A percentile compares a stretch with the other conserved stretches of the same genome.
Evolutionary conservation across 2,329 filamentous ascomycete species (phyloP).

Genomic region (Trichophyton schoenleinii): DNA sequence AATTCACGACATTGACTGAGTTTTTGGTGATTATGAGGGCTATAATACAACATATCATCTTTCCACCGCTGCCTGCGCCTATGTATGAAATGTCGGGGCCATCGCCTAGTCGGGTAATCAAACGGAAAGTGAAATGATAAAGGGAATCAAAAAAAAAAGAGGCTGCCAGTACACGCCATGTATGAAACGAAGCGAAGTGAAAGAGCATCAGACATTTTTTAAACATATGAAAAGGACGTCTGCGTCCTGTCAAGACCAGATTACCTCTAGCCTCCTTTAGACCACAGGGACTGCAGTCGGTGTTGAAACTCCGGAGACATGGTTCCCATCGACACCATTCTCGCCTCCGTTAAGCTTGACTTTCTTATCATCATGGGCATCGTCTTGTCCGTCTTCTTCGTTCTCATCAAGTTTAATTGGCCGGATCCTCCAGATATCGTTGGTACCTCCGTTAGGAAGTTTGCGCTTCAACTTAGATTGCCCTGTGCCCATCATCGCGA

Average conservation of each 20-base stretch:
- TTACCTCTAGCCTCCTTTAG: not conserved
- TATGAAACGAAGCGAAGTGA: not conserved
- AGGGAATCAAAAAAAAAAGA: not conserved
- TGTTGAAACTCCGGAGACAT: not conserved
- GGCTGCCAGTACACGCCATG: not conserved
- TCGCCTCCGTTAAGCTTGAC: not conserved
- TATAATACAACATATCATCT: slow-evolving; percentile 1
- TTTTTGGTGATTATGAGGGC: not conserved
- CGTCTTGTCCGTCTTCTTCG: slow-evolving; percentile 6
- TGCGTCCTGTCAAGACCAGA: not conserved
- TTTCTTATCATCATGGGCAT: not conserved
- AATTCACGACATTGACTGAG: not conserved
- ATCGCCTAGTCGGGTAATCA: not conserved
- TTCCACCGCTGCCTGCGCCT: not conserved
- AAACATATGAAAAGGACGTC: not conserved
- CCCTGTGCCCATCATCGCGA: slow-evolving; percentile 42
- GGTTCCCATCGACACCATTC: not conserved
- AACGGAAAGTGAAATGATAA: not conserved
- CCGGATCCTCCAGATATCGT: slow-evolving; percentile 21
- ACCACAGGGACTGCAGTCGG: not conserved
- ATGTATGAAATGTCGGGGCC: not conserved
- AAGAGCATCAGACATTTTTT: not conserved
- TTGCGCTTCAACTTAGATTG: slow-evolving; percentile 27
- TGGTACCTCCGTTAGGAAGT: slow-evolving; percentile 21
- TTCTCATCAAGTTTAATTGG: slow-evolving; percentile 9